Base-by-base conservation (phyloP, 495 filamentous ascomycete species). In the Lepidopterella palustris region DNA sequence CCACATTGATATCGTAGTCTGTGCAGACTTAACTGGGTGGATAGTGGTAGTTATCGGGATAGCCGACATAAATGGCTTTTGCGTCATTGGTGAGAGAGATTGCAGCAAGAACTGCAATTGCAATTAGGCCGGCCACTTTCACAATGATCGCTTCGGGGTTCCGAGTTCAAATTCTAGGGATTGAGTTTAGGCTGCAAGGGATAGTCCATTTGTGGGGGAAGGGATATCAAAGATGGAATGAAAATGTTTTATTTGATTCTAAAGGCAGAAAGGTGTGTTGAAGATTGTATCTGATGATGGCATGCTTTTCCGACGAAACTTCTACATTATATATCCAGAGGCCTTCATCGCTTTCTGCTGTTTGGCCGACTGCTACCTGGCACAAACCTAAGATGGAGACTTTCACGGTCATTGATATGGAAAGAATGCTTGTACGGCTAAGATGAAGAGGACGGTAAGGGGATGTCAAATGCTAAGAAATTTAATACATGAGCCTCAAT, bases 11-110 rank as follows among this genome's bases (percentile, higher is more conserved):
- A 3, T 25, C 50, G 55, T 60, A 65, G 24, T 62, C 65, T 10
- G 23, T 42, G 32, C 65, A 68, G 26, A 58, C 45, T 4, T 59
- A 62, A 53, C 64, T 68, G 1, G 52, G 45, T 11, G 60, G 60
- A 53, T 63, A 18, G 25, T 28, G 47, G 26, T 50, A 50, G 5
- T 25, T 24, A 27, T 24, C 11, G 9, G 18, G 5, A 15, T 25
- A 26, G n/a, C 20, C 23, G 25, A 27, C 23, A 5, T 18, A 25
- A 24, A 8, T 50, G 4, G 47, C 47, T 15, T 50, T 50, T 24
- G 20, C 21, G 20, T 24, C 4, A 4, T 50, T 25, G 21, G 23
- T 9, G 47, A 25, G 47, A 13, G 47, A 50, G 25, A 50, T 50
- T 10, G 47, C 47, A 21, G 47, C 47, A 24, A 50, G 47, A 26